A percentile compares a stretch with the other conserved stretches of the same genome.
These are phyloP conservation scores for Lachancea lanzarotensis DNA, from an alignment of 805 yeast genomes.

Conservation along the genomic window DNA sequence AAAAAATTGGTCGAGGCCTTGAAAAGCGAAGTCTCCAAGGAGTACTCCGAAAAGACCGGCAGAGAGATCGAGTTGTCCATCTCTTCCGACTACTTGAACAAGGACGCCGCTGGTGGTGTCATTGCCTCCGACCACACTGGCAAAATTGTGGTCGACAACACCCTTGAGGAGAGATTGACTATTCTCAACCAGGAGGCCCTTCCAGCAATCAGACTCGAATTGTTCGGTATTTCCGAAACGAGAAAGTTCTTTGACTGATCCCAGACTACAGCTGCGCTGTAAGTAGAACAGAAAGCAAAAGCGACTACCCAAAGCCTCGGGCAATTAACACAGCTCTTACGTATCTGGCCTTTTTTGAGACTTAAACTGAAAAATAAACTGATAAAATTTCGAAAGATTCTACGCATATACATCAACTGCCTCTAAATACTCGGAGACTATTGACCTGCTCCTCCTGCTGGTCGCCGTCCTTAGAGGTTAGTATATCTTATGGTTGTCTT, in stretches of 20 bases:
- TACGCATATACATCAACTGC: too few species aligned
- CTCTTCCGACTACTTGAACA: constrained; percentile 53
- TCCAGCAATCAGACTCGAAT: constrained; percentile 86
- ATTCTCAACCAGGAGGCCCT: constrained; percentile 76
- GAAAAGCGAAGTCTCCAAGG: constrained; percentile 51
- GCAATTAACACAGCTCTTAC: neutral
- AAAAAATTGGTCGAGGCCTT: constrained; percentile 35
- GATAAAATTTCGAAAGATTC: neutral
- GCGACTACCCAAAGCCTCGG: too few species aligned
- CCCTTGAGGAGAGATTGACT: constrained; percentile 88
- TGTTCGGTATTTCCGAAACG: constrained; percentile 76
- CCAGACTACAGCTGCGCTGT: neutral
- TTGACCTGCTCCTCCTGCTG: too few species aligned
- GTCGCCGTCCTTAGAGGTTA: too few species aligned
- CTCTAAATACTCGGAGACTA: too few species aligned
- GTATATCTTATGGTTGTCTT: too few species aligned
- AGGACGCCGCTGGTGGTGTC: constrained; percentile 73
- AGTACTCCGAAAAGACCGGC: constrained; percentile 57
- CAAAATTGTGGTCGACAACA: constrained; percentile 84
- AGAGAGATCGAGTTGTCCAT: constrained; percentile 49
- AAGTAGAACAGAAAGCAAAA: neutral
- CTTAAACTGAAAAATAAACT: neutral
- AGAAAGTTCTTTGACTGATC: constrained; percentile 84
- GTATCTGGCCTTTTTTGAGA: neutral
- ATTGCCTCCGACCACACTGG: constrained; percentile 63